These are phyloP conservation scores for Trichoderma harzianum DNA, from an alignment of 2,329 filamentous ascomycete genomes.

Conservation along the genomic window DNA sequence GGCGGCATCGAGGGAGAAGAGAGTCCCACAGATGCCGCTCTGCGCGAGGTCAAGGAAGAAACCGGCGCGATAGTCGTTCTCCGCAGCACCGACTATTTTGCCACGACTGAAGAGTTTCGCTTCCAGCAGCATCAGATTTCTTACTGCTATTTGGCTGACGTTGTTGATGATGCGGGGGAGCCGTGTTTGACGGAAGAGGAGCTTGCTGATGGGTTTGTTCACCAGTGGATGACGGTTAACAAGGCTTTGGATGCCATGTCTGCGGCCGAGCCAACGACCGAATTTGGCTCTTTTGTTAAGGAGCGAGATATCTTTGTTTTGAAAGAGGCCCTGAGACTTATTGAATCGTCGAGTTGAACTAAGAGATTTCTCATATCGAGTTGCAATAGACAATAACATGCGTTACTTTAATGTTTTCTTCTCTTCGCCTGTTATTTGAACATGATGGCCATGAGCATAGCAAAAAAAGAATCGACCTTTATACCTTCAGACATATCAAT, in stretches of 20 bases:
- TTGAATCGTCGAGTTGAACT: not conserved
- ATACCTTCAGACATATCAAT: no score
- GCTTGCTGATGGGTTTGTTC: constrained; percentile 15
- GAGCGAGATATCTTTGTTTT: not conserved
- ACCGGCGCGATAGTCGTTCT: constrained; percentile 6
- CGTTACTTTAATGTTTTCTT: no score
- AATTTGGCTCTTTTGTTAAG: not conserved
- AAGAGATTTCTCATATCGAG: not conserved
- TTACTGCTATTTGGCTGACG: constrained; percentile 17
- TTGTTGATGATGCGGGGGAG: constrained; percentile 15
- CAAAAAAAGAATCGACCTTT: no score
- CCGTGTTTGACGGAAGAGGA: constrained; percentile 17
- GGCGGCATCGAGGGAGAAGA: constrained; percentile 18
- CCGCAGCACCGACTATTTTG: not conserved
- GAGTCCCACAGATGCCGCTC: not conserved
- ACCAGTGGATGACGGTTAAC: not conserved
- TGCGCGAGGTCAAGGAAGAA: constrained; percentile 19
- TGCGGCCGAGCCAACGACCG: not conserved
- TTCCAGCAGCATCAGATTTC: constrained; percentile 18
- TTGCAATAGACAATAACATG: not conserved
- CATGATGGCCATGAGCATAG: no score
- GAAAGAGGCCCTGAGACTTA: not conserved
- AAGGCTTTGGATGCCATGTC: constrained; percentile 5
- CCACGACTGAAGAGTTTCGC: constrained; percentile 19
- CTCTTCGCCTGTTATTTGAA: no score